Evolutionary conservation across 345 rosid genomes (phyloP).

Genomic region (Noccaea bulbosa): DNA sequence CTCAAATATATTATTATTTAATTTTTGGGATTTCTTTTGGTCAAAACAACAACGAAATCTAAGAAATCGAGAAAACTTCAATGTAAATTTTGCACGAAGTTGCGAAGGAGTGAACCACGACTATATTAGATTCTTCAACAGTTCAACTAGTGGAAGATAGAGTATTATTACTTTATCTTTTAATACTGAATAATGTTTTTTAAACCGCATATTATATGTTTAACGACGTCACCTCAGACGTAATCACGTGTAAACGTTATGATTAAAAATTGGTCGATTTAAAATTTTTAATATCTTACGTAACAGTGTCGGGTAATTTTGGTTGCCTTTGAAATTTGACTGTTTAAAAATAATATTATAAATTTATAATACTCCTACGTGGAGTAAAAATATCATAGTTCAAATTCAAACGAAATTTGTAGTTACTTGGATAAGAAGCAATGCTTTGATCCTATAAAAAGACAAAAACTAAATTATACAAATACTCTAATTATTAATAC

Average conservation of each 20-base stretch:
- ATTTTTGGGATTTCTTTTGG: too few relatives aligned
- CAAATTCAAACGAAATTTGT: neutral
- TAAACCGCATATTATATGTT: neutral
- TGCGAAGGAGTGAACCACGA: conserved; percentile 26
- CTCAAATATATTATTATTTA: too few relatives aligned
- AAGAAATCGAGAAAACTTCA: neutral
- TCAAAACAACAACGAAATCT: conserved; percentile 18
- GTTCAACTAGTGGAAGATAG: conserved; percentile 19
- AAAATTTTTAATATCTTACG: conserved; percentile 17
- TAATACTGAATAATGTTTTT: neutral
- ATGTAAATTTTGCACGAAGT: conserved; percentile 14
- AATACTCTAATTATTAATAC: too few relatives aligned
- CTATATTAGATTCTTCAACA: neutral
- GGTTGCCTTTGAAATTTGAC: conserved; percentile 13
- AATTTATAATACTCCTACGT: too few relatives aligned
- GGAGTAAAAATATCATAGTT: neutral
- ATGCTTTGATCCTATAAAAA: neutral
- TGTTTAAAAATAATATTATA: neutral
- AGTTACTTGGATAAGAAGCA: conserved; percentile 34
- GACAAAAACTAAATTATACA: neutral
- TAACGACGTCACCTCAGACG: conserved; percentile 27
- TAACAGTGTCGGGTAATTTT: neutral
- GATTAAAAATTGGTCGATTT: neutral
- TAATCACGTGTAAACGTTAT: conserved; percentile 3
- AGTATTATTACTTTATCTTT: conserved; percentile 4